Base-by-base conservation (phyloP, 129 eudicot genomes). In the Ambrosia trifida region DNA sequence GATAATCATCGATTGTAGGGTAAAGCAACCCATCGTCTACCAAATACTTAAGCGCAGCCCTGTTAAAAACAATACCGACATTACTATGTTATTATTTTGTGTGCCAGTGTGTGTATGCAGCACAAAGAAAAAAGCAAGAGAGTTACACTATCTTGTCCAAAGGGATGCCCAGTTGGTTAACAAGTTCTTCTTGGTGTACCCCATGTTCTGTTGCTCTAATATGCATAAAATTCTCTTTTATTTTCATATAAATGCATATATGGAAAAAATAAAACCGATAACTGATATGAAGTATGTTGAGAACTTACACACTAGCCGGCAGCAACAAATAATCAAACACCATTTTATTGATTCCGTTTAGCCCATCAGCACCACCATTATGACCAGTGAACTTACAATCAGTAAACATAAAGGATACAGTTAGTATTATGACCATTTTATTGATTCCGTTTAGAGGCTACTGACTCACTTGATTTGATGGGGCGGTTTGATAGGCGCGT, bases 241-340 rank as follows among this genome's bases (percentile, higher is more conserved):
- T 14, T 11, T 60, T 17, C 11, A 45, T 4, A 5, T 11, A 65
- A 5, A 69, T 16, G 18, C 24, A n/a, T n/a, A n/a, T n/a, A n/a
- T n/a, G n/a, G n/a, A n/a, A n/a, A n/a, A n/a, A n/a, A n/a, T n/a
- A 40, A 50, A 33, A 24, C 14, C 3, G 28, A 18, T 24, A 58
- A 24, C n/a, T 1, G 11, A n/a, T 28, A 17, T 2, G 14, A 10
- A 52, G 40, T 36, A 53, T 7, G 16, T 76, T 67, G 45, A 70
- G 13, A 58, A 82, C 97, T 87, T 76, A 91, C 97, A 79, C 18
- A 70, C 86, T 72, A 28, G 76, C 68, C 11, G 95, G 91, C 41
- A 57, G 85, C 63, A 72, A 65, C 78, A 91, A 46, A 82, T 81
- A 83, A 24, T 87, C 80, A 14, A 80, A 61, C 66, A 91, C 85